phyloP scores from a whole-genome alignment of 805 yeast genomes.

The Blastobotrys attinorum region DNA sequence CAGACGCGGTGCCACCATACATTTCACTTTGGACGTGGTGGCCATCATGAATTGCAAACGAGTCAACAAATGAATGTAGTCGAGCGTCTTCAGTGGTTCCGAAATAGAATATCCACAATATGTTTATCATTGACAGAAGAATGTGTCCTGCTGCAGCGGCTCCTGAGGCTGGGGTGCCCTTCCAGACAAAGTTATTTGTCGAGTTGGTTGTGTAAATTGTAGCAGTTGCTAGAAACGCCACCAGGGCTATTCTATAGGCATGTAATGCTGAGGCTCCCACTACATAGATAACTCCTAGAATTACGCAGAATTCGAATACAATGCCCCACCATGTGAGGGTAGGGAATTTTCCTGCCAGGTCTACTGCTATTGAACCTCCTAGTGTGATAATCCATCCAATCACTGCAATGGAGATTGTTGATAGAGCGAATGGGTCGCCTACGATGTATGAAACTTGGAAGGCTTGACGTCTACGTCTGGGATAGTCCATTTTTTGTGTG shows the following conservation, averaged over 20 bases:
- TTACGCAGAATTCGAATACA: conserved; percentile 62
- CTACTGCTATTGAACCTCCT: conserved; percentile 68
- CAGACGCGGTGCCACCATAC: not conserved
- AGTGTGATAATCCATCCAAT: conserved; percentile 85
- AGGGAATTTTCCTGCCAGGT: conserved; percentile 45
- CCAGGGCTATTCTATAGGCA: conserved; percentile 48
- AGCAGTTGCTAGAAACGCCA: conserved; percentile 58
- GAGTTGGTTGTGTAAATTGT: conserved; percentile 80
- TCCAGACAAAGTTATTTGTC: conserved; percentile 71
- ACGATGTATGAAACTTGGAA: conserved; percentile 30
- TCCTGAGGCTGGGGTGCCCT: conserved; percentile 52
- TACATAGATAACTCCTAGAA: conserved; percentile 46
- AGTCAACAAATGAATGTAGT: conserved; percentile 73
- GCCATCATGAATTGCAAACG: conserved; percentile 46
- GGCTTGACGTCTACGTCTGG: not conserved
- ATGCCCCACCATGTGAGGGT: conserved; percentile 96
- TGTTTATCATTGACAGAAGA: conserved; percentile 68
- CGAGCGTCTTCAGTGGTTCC: conserved; percentile 92
- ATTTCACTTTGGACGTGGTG: not conserved
- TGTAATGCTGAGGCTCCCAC: conserved; percentile 55
- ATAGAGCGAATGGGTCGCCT: conserved; percentile 82
- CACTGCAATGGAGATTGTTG: conserved; percentile 66
- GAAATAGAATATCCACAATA: conserved; percentile 80
- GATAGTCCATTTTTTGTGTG: too few relatives aligned
- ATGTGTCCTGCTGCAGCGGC: conserved; percentile 94